Base-by-base conservation (phyloP, 2,329 filamentous ascomycete species). In the Cytospora piceae region DNA sequence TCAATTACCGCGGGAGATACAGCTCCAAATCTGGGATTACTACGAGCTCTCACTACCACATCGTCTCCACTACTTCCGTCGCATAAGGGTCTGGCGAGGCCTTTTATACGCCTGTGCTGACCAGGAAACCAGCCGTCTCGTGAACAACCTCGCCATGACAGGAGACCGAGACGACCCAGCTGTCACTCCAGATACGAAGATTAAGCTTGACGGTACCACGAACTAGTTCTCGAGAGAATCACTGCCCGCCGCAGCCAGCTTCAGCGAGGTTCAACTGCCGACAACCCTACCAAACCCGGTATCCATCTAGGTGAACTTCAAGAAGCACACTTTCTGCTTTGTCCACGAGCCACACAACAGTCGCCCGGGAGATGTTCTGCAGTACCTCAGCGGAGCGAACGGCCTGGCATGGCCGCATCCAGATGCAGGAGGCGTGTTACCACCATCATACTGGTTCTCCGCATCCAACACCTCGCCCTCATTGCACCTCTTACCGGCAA, bases 61-160 rank as follows among this genome's bases (percentile, higher is more conserved):
- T n/a, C 56, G 6, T 46, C 56, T 37, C 20, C 56, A 58, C 37
- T 46, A 58, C 29, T 58, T 58, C 27, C 56, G 56, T 14, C 39
- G 15, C 1, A 46, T 58, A 34, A 5, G 3, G 27, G 27, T 29
- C 27, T 29, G 27, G 27, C 27, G 27, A 29, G 27, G 27, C 27
- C 27, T 12, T n/a, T 22, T 58, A 27, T 58, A 58, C 20, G 56
- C 37, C 29, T 6, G 56, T 20, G 37, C 37, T 46, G 56, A 58
- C n/a, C n/a, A 46, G 9, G 12, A 46, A 24, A 46, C 34, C 3
- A 7, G 20, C 22, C 56, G 24, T 22, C 37, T 9, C 17, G 11
- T 46, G 4, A n/a, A 20, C 22, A 42, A 46, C 14, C 17, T n/a
- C 24, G 34, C 37, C 11, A 31, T 12, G 12, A 22, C 37, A 22